These are phyloP conservation scores for Neurospora sp. DNA, from an alignment of 495 filamentous ascomycete species.

Conservation along the genomic window DNA sequence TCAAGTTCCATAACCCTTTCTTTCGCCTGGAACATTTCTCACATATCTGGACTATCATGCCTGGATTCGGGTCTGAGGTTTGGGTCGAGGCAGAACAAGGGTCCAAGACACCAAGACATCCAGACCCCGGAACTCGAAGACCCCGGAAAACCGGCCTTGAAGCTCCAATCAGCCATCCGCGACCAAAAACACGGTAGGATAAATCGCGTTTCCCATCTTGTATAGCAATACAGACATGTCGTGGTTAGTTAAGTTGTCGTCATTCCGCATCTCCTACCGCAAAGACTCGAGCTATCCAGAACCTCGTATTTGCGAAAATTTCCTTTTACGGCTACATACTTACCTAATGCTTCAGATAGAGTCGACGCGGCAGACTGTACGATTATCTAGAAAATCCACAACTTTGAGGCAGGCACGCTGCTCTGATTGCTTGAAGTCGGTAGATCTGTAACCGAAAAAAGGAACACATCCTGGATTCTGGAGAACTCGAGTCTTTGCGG, in stretches of 20 bases:
- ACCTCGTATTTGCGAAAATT: not conserved
- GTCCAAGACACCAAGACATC: not conserved
- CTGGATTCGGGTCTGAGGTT: not conserved
- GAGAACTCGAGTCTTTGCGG: not conserved
- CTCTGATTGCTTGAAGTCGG: not conserved
- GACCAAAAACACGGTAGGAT: not conserved
- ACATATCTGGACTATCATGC: not conserved
- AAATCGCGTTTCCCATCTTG: not conserved
- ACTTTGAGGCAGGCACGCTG: not conserved
- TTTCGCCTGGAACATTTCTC: not conserved
- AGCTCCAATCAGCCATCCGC: not conserved
- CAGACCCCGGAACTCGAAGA: not conserved
- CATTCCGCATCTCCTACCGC: not conserved
- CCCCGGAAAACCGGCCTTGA: not conserved
- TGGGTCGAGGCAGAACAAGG: not conserved
- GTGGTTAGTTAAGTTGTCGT: not conserved
- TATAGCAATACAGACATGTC: not conserved
- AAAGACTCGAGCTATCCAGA: not conserved
- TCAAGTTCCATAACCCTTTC: not conserved
- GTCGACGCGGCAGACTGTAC: not conserved
- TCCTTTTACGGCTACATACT: not conserved
- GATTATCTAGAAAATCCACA: not conserved
- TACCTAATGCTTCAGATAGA: not conserved
- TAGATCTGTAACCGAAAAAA: not conserved
- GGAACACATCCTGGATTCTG: not conserved